Base-by-base conservation (phyloP, 1,139 yeast genomes). In the Geotrichum bryndzae region DNA sequence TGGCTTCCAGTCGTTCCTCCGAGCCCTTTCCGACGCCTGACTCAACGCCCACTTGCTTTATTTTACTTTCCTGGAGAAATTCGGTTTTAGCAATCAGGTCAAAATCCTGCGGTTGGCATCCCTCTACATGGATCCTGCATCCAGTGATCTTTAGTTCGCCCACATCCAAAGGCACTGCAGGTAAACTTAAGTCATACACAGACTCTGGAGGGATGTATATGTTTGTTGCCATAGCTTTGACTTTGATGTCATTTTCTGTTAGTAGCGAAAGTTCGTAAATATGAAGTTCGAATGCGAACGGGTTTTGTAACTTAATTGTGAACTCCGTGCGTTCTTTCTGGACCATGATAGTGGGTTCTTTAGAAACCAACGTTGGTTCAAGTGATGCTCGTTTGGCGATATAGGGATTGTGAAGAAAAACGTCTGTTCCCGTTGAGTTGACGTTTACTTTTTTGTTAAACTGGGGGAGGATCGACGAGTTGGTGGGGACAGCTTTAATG, bases 231-330 rank as follows among this genome's bases (percentile, higher is more conserved):
- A 61, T 61, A 0, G 70, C 66, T 31, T 64, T 67, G 13, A 70
- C 61, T 18, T 66, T 67, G 13, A 66, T 68, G 46, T 64, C 63
- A 22, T 53, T 38, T 31, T 66, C 69, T 1, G 73, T 65, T 22
- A 70, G 54, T 50, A 76, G 63, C 2, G 62, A 72, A 1, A 90
- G 72, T 56, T 84, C 84, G 45, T 78, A 77, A 3, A 94, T 76
- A 54, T 84, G 87, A 11, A 92, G 74, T 57, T 87, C 90, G 72
- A 90, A 90, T 11, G 84, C 82, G 74, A 85, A 90, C 1, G 97
- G 96, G 70, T 94, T 94, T 69, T 88, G 94, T 10, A 94, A 69
- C 1, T 80, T 77, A 0, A 90, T 76, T 23, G 78, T 73, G 38
- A 87, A 68, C 56, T 70, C 74, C 1, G 66, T 66, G 25, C 69